Evolutionary conservation across 306 rosid genomes (phyloP), one percentile per base, ranked within the genome.

Genomic region (Hylodesmum podocarpum): DNA sequence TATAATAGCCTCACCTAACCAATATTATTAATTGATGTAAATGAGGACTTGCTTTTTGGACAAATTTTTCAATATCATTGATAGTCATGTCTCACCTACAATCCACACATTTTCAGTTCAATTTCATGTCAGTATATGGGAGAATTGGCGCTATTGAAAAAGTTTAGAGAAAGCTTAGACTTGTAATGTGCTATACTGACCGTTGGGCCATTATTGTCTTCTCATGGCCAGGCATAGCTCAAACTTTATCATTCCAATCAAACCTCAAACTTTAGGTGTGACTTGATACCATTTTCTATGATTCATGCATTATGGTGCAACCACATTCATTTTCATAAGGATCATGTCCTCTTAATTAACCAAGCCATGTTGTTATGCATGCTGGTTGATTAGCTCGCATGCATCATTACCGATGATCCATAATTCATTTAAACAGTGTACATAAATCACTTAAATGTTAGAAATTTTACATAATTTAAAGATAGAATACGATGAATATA

Each of bases 201-300:
- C 16, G 8, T 65, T 75, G 91, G 90, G 72, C 82, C 91, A 86
- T 64, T 64, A 40, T 1, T 90, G 95, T 87, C 91, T 84, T 70
- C 76, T 82, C 74, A 27, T 65, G 49, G 18, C 43, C 8, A 78
- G 76, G 78, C 94, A 85, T 0, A 19, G 14, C 70, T 80, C 31
- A 73, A 77, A 70, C 25, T 24, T 36, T 16, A 14, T 44, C 73
- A 80, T 27, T 36, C 71, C 78, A 65, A 63, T 65, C 81, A 39
- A 74, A 43, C 66, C 62, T 40, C 13, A 44, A 63, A 22, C 28
- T 8, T 47, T 54, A 69, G 66, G 16, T 69, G 18, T 21, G 41
- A 66, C 8, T 47, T 81, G 44, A 29, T 75, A 43, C 50, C 15
- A 67, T 6, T 54, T 33, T 50, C 16, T 4, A 16, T 40, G 46